Base-by-base conservation (phyloP, 768 basidiomycete species). In the Macrocybe gigantea region DNA sequence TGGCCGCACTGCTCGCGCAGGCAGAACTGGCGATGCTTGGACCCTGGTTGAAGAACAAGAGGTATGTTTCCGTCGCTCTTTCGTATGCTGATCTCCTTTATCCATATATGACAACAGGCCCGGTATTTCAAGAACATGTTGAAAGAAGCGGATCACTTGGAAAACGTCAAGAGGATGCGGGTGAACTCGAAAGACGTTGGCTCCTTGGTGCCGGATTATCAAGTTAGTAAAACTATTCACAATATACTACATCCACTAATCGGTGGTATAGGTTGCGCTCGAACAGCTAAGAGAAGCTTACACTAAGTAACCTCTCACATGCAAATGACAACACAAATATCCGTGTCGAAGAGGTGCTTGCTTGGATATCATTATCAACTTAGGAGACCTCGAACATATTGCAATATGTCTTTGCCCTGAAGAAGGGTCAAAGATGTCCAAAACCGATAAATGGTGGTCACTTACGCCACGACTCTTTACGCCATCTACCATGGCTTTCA, bases 11-110 rank as follows among this genome's bases (percentile, higher is more conserved):
- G 96, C 96, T 2, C 79, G 96, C 44, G 96, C 96, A 3, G 96
- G 96, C 6, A 74, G 88, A 40, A 67, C 69, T 14, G 96, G 96
- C 5, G 80, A 88, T 53, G 93, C 94, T 2, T 99, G 95, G 95
- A 88, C 88, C 1, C 66, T 98, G 56, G 89, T 98, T 6, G 96
- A 98, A 70, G 88, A 93, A 61, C 94, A 96, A 61, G 89, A 92
- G 76, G 88, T 84, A 35, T 36, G 68, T 52, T 45, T 30, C 5
- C 38, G 8, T 45, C 37, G 5, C 22, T 22, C 22, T 22, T 22
- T 22, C 22, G 22, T 22, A 22, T 22, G 22, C 22, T 22, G 22
- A 22, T 22, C 22, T 22, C 22, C 22, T 22, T 22, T 4, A 22
- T 22, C 22, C 22, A 4, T 22, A 22, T 47, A 32, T 56, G 29